Conservation (phyloP, 371 early-diverging fungal genomes). For the Mortierella sp. region DNA sequence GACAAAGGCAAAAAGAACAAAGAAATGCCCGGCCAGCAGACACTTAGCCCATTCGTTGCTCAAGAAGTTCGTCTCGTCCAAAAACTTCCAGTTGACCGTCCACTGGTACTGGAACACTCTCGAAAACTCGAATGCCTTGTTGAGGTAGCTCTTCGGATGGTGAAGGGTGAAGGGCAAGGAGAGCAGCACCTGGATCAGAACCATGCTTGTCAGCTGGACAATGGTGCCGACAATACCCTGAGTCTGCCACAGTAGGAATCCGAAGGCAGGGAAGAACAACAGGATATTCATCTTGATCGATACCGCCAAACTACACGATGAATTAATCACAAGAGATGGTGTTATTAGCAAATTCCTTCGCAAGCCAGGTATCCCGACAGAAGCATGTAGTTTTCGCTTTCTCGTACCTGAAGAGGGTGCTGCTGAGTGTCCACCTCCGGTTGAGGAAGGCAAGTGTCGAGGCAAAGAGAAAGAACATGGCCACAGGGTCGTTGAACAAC, state of each 20-base stretch:
- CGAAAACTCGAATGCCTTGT: constrained; percentile 87
- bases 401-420: constrained; percentile 79
- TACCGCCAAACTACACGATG: constrained; percentile 82
- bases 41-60: constrained; percentile 68
- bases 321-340: too few relatives aligned
- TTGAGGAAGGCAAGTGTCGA: constrained; percentile 73
- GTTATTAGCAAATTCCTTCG: background rate
- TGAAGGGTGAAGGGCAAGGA: constrained; percentile 80
- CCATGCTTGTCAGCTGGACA: constrained; percentile 60
- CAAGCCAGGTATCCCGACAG: too few relatives aligned
- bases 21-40: constrained; percentile 72
- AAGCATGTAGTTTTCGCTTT: too few relatives aligned
- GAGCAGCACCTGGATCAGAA: constrained; percentile 70
- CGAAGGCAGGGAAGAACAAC: constrained; percentile 90
- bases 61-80: constrained; percentile 77
- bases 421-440: constrained; percentile 63
- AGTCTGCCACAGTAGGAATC: constrained; percentile 73
- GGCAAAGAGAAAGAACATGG: constrained; percentile 83
- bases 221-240: constrained; percentile 69
- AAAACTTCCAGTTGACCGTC: constrained; percentile 96
- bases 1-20: constrained; percentile 72
- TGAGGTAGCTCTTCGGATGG: constrained; percentile 75
- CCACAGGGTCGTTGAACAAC: constrained; percentile 93
- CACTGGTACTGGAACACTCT: constrained; percentile 89
- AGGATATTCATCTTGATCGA: constrained; percentile 96